A percentile compares a stretch with the other conserved stretches of the same genome.
phyloP scores from a whole-genome alignment of 306 rosid species.

The Pyrus bretschneideri region DNA sequence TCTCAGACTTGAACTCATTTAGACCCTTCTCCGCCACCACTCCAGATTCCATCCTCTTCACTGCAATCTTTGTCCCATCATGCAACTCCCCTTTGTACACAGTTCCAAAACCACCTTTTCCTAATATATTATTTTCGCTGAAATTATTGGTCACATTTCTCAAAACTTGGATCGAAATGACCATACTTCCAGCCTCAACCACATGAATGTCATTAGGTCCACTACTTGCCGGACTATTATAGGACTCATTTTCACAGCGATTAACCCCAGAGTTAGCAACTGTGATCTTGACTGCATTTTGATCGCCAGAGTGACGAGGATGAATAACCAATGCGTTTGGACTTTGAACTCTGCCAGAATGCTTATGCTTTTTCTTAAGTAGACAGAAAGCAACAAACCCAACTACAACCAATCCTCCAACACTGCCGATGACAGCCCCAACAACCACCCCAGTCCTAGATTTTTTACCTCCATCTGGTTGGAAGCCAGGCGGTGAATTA shows the following conservation, averaged over 20 bases:
- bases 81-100: constrained; percentile 80
- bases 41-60: constrained; percentile 85
- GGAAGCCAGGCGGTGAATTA: not conserved
- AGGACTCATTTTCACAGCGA: constrained; percentile 13
- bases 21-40: constrained; percentile 53
- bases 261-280: constrained; percentile 14
- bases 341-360: constrained; percentile 16
- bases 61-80: constrained; percentile 89
- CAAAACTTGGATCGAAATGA: constrained; percentile 66
- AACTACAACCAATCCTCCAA: constrained; percentile 22
- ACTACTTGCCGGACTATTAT: constrained; percentile 20
- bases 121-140: constrained; percentile 50
- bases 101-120: constrained; percentile 82
- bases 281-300: constrained; percentile 32
- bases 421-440: constrained; percentile 28
- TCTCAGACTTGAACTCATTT: constrained; percentile 73
- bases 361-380: constrained; percentile 13
- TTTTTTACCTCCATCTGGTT: constrained; percentile 12
- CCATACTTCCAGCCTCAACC: constrained; percentile 56
- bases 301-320: constrained; percentile 41
- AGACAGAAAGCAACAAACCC: constrained; percentile 15
- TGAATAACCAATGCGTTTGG: constrained; percentile 23
- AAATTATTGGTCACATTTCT: constrained; percentile 66
- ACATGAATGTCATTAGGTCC: constrained; percentile 35
- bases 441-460: constrained; percentile 9